Base-by-base conservation (phyloP, 208 protist genomes). In the Strigomonas oncopelti region DNA sequence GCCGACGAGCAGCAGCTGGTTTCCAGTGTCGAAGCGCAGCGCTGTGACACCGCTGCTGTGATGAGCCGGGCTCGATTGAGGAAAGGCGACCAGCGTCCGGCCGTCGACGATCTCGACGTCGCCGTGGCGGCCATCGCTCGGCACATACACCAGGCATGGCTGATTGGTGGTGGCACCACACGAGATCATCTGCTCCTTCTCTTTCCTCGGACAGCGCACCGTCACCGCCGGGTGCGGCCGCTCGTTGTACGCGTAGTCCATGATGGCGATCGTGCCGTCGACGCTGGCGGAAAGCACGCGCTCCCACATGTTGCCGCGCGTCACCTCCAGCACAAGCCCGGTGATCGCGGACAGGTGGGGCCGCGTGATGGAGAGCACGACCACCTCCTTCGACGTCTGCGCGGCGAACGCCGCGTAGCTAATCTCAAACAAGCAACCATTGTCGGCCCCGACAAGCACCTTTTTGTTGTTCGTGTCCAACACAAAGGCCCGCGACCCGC, bases 381-480 rank as follows among this genome's bases (percentile, higher is more conserved):
- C 27, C 56, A 81, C 63, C 20, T 75, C 73, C 16, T 63, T 71
- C 60, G 71, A 63, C 16, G 65, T 25, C 1, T 69, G 74, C 20
- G 55, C 57, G 0, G 78, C 78, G 61, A 90, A 95, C n/a, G 71
- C 67, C n/a, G 65, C 65, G 72, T 92, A 95, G 54, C 69, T 81
- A 25, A 85, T 78, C 16, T 87, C 69, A 45, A 59, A 67, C 2
- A 95, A 38, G 4, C 61, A 53, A 0, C 90, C 90, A 51, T 84
- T 73, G 31, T 87, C 77, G 1, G 71, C 53, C 29, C 90, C 90
- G 58, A 90, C 73, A 14, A 93, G 29, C 0, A 88, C 65, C 25
- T 69, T 74, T 65, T 92, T 89, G 60, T 78, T 77, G 58, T 61
- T 61, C 31, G 71, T 67, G 63, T 90, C 87, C 24, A 92, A 55